Conservation (phyloP, 768 basidiomycete genomes). For the Pleurotus djamor region DNA sequence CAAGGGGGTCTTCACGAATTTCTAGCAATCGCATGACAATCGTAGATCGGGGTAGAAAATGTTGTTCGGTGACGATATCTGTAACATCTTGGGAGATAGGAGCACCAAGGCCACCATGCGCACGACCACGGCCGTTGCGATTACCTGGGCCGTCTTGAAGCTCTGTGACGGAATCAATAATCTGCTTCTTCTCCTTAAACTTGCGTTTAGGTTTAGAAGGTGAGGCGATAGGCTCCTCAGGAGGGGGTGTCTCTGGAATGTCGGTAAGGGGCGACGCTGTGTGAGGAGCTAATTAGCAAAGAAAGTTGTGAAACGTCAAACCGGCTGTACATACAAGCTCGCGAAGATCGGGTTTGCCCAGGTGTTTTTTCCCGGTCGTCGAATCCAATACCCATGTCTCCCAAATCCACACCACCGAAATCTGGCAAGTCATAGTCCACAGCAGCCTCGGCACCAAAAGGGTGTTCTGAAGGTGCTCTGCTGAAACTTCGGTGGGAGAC, state of each 20-base stretch:
- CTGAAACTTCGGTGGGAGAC: slow-evolving; percentile 60
- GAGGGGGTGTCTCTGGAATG: slow-evolving; percentile 76
- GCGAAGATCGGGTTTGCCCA: slow-evolving; percentile 59
- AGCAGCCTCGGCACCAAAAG: slow-evolving; percentile 55
- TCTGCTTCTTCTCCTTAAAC: slow-evolving; percentile 77
- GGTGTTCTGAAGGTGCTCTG: slow-evolving; percentile 64
- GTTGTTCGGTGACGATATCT: slow-evolving; percentile 75
- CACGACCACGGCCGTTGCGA: slow-evolving; percentile 53
- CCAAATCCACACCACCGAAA: slow-evolving; percentile 64
- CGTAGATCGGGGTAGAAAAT: slow-evolving; percentile 82
- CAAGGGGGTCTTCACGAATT: slow-evolving; percentile 80
- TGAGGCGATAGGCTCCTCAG: slow-evolving; percentile 48
- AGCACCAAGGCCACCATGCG: slow-evolving; percentile 43
- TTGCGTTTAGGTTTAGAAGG: slow-evolving; percentile 44
- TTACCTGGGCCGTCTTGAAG: slow-evolving; percentile 62
- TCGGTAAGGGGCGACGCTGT: slow-evolving; percentile 77
- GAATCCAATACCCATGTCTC: slow-evolving; percentile 61
- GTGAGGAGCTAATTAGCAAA: not conserved
- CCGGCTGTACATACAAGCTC: slow-evolving; percentile 55
- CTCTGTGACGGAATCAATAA: slow-evolving; percentile 90
- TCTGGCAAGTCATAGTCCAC: slow-evolving; percentile 43
- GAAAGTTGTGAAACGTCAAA: not conserved
- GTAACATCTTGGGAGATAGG: slow-evolving; percentile 58
- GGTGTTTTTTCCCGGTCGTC: slow-evolving; percentile 58
- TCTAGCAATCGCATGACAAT: slow-evolving; percentile 84